Conservation (phyloP, 148 eudicot genomes). For the Dysphania ambrosioides region DNA sequence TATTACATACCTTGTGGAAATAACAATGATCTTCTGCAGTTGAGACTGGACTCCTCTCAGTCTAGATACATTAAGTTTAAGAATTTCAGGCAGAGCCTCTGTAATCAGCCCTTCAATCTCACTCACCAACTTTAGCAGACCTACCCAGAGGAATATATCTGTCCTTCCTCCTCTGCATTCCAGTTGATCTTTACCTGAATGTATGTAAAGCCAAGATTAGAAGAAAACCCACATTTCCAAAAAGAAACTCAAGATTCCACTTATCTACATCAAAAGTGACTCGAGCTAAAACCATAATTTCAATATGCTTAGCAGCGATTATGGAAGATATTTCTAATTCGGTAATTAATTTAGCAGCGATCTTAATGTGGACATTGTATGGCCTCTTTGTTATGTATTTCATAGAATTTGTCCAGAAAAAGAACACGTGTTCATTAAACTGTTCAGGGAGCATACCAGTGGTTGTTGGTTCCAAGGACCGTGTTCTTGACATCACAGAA, state of each 20-base stretch:
- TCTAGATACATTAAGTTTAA: constrained; percentile 46
- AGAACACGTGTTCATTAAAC: background rate
- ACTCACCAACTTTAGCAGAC: constrained; percentile 43
- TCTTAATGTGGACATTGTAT: background rate
- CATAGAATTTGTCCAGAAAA: background rate
- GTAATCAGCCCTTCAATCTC: constrained; percentile 43
- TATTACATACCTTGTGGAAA: constrained; percentile 52
- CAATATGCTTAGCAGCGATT: background rate
- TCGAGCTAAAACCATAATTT: no score
- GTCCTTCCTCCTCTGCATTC: constrained; percentile 48
- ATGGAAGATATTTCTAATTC: background rate
- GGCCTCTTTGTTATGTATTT: background rate
- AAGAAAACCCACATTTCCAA: no score
- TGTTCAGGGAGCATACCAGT: constrained; percentile 23
- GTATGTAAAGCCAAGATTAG: background rate
- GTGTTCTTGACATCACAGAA: constrained; percentile 28
- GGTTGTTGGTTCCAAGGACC: constrained; percentile 17
- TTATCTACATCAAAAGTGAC: background rate
- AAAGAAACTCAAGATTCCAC: no score
- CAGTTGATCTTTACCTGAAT: constrained; percentile 40
- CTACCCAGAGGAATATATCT: constrained; percentile 46
- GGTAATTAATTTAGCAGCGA: background rate
- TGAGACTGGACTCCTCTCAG: constrained; percentile 45
- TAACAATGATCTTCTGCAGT: constrained; percentile 46
- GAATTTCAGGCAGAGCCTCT: constrained; percentile 46